Percentiles rank a stretch among this genome's conserved stretches.
phyloP scores from a whole-genome alignment of 257 asterid species.

The Scutellaria barbata region DNA sequence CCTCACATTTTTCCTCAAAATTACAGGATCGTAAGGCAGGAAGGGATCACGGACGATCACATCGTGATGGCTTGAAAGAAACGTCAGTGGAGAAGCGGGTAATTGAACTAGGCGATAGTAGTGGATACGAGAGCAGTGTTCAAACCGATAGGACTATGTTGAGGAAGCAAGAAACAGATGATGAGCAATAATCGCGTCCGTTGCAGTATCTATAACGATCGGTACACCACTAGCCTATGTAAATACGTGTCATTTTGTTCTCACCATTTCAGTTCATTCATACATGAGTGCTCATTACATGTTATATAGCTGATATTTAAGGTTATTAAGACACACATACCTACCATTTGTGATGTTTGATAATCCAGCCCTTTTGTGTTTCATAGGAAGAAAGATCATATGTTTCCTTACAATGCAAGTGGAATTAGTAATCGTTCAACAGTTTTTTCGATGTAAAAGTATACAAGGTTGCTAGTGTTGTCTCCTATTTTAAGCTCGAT shows the following conservation, averaged over 20 bases:
- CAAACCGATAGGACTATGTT: slow-evolving; percentile 58
- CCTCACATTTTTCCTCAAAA: neutral
- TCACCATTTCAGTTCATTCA: slow-evolving; percentile 34
- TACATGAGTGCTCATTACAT: slow-evolving; percentile 31
- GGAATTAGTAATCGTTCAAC: slow-evolving; percentile 1
- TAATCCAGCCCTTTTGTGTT: slow-evolving; percentile 14
- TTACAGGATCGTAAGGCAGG: slow-evolving; percentile 70
- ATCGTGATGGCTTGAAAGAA: slow-evolving; percentile 49
- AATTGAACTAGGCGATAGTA: slow-evolving; percentile 77
- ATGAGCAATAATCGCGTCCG: slow-evolving; percentile 43
- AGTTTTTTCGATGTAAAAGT: slow-evolving; percentile 4
- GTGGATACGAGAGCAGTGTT: slow-evolving; percentile 83
- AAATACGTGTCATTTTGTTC: slow-evolving; percentile 45
- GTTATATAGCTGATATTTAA: slow-evolving; percentile 34
- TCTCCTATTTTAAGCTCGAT: neutral
- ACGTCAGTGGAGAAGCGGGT: slow-evolving; percentile 50
- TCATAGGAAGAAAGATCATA: neutral
- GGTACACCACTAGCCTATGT: slow-evolving; percentile 42
- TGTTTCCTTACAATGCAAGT: neutral
- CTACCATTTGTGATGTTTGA: slow-evolving; percentile 41
- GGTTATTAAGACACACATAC: slow-evolving; percentile 10
- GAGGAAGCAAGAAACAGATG: slow-evolving; percentile 71
- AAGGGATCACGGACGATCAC: slow-evolving; percentile 48
- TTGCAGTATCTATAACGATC: slow-evolving; percentile 6
- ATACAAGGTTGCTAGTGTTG: slow-evolving; percentile 15